A percentile compares a stretch with the other conserved stretches of the same genome.
These are phyloP conservation scores for Gossypium sturtianum DNA, from an alignment of 345 rosid genomes.

Conservation along the genomic window DNA sequence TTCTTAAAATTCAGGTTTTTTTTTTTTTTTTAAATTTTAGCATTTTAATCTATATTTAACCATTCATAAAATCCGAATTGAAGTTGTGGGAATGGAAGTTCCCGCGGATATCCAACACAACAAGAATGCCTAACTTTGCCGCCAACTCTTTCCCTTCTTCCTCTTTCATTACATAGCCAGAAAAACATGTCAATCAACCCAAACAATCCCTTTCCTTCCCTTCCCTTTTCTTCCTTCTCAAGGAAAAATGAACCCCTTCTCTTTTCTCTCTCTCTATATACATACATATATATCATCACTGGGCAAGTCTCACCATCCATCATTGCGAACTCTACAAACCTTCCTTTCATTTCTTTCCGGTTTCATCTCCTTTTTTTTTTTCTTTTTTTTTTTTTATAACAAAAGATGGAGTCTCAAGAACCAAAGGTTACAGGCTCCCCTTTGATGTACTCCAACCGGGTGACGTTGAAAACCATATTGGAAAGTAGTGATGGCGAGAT, in stretches of 20 bases:
- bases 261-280: background rate
- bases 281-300: conserved; percentile 22
- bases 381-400: background rate
- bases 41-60: too few species aligned
- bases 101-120: conserved; percentile 48
- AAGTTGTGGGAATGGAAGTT: background rate
- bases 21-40: too few species aligned
- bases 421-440: background rate
- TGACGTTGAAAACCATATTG: conserved; percentile 43
- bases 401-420: conserved; percentile 28
- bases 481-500: conserved; percentile 45
- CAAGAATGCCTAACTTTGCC: conserved; percentile 65
- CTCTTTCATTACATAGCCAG: background rate
- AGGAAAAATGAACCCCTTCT: conserved; percentile 40
- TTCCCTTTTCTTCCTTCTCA: conserved; percentile 33
- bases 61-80: too few species aligned
- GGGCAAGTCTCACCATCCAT: conserved; percentile 2
- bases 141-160: conserved; percentile 15
- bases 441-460: conserved; percentile 55
- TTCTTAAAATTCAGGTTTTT: too few species aligned
- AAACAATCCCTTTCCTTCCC: conserved; percentile 46
- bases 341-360: background rate
- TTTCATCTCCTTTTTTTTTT: background rate
- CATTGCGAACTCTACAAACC: conserved; percentile 1
- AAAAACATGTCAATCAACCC: conserved; percentile 6